phyloP scores from a whole-genome alignment of 1,284 basidiomycete species.

The Apiotrichum siamense region DNA sequence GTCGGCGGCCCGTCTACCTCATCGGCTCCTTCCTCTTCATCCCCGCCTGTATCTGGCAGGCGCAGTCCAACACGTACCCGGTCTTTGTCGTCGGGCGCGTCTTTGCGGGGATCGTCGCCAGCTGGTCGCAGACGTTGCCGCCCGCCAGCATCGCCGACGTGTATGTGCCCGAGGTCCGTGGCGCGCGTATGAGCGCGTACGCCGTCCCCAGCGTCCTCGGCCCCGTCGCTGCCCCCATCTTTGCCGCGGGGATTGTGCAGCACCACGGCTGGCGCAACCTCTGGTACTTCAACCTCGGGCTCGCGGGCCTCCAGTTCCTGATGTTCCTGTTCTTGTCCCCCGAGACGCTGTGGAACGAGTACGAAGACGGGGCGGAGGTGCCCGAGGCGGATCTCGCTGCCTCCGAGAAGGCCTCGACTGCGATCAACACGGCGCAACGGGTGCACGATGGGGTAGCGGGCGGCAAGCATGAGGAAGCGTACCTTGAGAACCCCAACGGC shows the following conservation, averaged over 20 bases:
- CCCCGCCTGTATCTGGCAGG: slow-evolving; percentile 39
- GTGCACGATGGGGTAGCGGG: no score
- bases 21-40: slow-evolving; percentile 41
- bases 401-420: no score
- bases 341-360: slow-evolving; percentile 40
- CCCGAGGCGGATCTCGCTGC: no score
- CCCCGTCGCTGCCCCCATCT: slow-evolving; percentile 39
- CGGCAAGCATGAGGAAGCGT: no score
- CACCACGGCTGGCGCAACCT: slow-evolving; percentile 27
- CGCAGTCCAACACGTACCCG: slow-evolving; percentile 23
- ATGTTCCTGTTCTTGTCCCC: slow-evolving; percentile 34
- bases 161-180: slow-evolving; percentile 32
- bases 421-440: no score
- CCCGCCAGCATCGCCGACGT: slow-evolving; percentile 32
- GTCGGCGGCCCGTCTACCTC: slow-evolving; percentile 40
- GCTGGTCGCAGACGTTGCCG: slow-evolving; percentile 30
- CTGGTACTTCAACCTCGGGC: slow-evolving; percentile 39
- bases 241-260: slow-evolving; percentile 34
- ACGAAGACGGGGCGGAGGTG: neutral
- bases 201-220: slow-evolving; percentile 27
- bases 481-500: neutral
- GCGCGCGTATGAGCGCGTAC: slow-evolving; percentile 39
- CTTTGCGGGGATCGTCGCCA: slow-evolving; percentile 24
- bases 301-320: slow-evolving; percentile 17
- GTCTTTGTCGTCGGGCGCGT: slow-evolving; percentile 24